Base-by-base conservation (phyloP, 75 land plant species). In the Sequoia sempervirens region DNA sequence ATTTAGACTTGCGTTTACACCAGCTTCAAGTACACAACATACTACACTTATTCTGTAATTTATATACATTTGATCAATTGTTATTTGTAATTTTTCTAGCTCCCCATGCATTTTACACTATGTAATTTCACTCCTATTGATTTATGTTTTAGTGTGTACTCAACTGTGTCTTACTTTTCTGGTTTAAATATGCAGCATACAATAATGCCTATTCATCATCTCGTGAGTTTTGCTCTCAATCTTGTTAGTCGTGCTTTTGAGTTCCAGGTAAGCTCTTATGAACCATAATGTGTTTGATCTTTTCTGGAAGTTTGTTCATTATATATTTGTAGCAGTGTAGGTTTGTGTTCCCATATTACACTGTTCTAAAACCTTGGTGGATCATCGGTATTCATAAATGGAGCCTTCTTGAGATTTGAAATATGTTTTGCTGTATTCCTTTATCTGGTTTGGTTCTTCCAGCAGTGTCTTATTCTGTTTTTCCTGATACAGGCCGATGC, bases 241-340 rank as follows among this genome's bases (percentile, higher is more conserved):
- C 93, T 98, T 86, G 96, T 98, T 15, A 98, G 98, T 91, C 88
- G 98, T 37, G 93, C 96, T 15, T 98, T 98, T 86, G 99, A 98
- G 58, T 98, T 98, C 82, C 99, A 96, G 95, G 99, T 96, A 85
- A 6, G 37, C 26, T 26, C 28, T 34, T 45, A 10, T 54, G 38
- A 32, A 34, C 40, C n/a, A 18, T 32, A 34, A 15, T 6, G 28
- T 23, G 45, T 61, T 23, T 43, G 9, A 76, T 37, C 26, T 76
- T 76, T 38, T 37, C 36, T 14, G 45, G 20, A 37, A 76, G 1
- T 76, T 76, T 75, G 10, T 20, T 14, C 79, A 40, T 30, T 68
- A 68, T 7, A 68, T n/a, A 64, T 17, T 56, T 38, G 75, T 45
- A 37, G 36, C 61, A 26, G 26, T 64, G 73, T 43, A n/a, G 26